phyloP scores from a whole-genome alignment of 208 protist genomes.

The Trypanosomatidae sp. region DNA sequence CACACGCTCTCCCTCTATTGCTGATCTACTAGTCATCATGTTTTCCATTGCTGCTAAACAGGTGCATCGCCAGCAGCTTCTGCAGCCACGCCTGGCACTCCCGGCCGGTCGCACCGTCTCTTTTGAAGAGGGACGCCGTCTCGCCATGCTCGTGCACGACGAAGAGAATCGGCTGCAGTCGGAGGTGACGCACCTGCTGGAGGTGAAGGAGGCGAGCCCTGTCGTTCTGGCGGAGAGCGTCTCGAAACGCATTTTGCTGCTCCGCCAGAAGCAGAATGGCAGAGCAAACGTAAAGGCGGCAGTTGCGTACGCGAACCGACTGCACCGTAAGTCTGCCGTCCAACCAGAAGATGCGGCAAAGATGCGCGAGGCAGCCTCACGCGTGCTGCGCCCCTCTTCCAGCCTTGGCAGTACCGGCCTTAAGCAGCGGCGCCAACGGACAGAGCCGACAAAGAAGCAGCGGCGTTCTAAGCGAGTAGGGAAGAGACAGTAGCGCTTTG shows the following conservation, averaged over 20 bases:
- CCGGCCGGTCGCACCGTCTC: constrained; percentile 75
- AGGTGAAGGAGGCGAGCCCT: constrained; percentile 24
- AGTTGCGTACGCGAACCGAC: constrained; percentile 56
- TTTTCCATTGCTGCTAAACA: constrained; percentile 52
- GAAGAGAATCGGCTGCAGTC: constrained; percentile 62
- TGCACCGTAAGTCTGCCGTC: constrained; percentile 27
- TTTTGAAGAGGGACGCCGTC: constrained; percentile 68
- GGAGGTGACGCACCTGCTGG: constrained; percentile 41
- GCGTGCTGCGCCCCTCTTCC: constrained; percentile 41
- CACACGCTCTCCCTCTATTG: too few relatives aligned
- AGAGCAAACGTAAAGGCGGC: constrained; percentile 68
- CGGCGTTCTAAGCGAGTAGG: constrained; percentile 14
- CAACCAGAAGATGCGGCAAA: constrained; percentile 32
- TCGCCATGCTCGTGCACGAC: constrained; percentile 59
- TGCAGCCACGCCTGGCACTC: constrained; percentile 72
- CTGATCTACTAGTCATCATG: constrained; percentile 4
- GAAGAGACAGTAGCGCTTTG: constrained; percentile 14
- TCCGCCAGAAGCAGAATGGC: constrained; percentile 67
- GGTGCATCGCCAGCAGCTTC: constrained; percentile 61
- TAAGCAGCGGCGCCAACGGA: constrained; percentile 45
- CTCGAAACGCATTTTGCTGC: constrained; percentile 65
- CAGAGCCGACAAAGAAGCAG: constrained; percentile 30
- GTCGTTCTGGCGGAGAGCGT: constrained; percentile 76
- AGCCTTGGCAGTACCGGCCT: constrained; percentile 16
- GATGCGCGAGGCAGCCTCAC: constrained; percentile 39